Evolutionary conservation across 1,139 yeast species (phyloP).

Genomic region (Suhomyces ambrosiae): DNA sequence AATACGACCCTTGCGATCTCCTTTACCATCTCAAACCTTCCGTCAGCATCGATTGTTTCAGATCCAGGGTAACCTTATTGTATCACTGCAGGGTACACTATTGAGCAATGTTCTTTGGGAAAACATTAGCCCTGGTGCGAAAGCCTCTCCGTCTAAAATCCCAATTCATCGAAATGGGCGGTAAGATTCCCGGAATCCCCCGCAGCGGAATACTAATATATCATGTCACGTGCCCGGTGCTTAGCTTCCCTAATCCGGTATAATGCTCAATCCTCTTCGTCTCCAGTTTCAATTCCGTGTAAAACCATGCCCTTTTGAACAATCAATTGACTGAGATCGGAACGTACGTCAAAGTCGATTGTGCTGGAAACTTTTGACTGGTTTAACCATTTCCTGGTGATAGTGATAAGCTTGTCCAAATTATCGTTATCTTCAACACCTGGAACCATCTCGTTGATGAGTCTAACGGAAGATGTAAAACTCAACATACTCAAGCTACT

Average conservation of each 20-base stretch:
- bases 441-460: conserved; percentile 28
- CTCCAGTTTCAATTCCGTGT: conserved; percentile 29
- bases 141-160: no score
- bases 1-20: no score
- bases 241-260: background rate
- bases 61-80: background rate
- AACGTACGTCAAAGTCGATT: conserved; percentile 28
- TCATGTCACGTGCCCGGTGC: no score
- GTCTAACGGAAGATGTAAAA: conserved; percentile 36
- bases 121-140: no score
- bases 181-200: no score
- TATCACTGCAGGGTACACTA: background rate
- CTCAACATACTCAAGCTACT: conserved; percentile 23
- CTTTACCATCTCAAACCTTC: no score
- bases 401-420: conserved; percentile 34
- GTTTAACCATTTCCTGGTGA: conserved; percentile 37
- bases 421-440: conserved; percentile 25
- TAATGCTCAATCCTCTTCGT: conserved; percentile 17
- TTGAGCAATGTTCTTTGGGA: background rate
- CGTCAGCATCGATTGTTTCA: no score
- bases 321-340: conserved; percentile 33
- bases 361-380: conserved; percentile 22
- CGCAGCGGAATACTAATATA: no score
- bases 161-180: no score
- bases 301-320: conserved; percentile 38